phyloP scores from a whole-genome alignment of 2,329 filamentous ascomycete species.

The Ophiostoma sp. region DNA sequence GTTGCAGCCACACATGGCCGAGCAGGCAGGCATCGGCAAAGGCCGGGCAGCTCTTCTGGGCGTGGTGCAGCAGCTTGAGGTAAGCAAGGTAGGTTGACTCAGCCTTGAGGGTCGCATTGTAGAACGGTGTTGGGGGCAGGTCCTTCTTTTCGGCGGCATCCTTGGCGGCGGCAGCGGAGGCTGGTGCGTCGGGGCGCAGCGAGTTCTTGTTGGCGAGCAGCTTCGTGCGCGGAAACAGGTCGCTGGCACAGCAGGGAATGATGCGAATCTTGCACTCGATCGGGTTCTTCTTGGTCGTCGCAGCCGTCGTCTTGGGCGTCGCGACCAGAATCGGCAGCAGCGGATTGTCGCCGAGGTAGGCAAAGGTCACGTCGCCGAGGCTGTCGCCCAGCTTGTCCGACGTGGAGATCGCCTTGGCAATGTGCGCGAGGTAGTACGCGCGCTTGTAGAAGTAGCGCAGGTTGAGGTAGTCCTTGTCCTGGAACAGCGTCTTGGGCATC shows the following conservation, averaged over 20 bases:
- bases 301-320: constrained; percentile 28
- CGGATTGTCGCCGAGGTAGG: constrained; percentile 64
- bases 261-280: constrained; percentile 56
- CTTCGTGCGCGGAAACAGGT: constrained; percentile 65
- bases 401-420: constrained; percentile 62
- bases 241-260: constrained; percentile 65
- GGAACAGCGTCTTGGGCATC: constrained; percentile 75
- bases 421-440: constrained; percentile 81
- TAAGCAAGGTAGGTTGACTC: constrained; percentile 70
- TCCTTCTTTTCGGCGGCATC: constrained; percentile 33
- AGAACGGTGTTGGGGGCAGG: constrained; percentile 64
- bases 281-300: constrained; percentile 21
- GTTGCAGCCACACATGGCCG: constrained; percentile 81
- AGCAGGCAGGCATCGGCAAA: constrained; percentile 82
- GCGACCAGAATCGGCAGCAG: constrained; percentile 62
- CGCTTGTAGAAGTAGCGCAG: constrained; percentile 92
- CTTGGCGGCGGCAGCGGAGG: constrained; percentile 37
- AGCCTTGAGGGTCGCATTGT: constrained; percentile 78
- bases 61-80: constrained; percentile 66
- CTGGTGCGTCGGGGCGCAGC: constrained; percentile 49
- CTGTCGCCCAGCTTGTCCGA: constrained; percentile 47
- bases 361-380: constrained; percentile 57
- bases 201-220: constrained; percentile 65
- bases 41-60: constrained; percentile 61
- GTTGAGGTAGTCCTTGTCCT: constrained; percentile 91